These are phyloP conservation scores for Monosporascus sp. DNA, from an alignment of 2,329 filamentous ascomycete species.

Conservation along the genomic window DNA sequence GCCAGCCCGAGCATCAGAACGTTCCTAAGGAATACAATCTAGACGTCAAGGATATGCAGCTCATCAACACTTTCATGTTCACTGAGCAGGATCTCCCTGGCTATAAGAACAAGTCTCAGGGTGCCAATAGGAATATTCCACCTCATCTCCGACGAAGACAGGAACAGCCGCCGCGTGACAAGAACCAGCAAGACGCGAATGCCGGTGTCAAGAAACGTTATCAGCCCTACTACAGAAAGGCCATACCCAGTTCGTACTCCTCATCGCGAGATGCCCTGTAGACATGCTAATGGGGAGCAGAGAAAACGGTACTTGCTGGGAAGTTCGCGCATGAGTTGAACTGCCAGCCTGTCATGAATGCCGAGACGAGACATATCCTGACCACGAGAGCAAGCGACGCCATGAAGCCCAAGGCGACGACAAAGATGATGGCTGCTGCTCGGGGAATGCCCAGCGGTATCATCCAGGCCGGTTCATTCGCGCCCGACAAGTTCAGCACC, in stretches of 20 bases:
- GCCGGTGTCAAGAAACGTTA: conserved; percentile 39
- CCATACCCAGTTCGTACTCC: conserved; percentile 63
- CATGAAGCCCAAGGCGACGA: conserved; percentile 54
- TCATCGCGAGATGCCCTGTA: background rate
- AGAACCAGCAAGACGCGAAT: conserved; percentile 36
- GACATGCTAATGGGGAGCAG: conserved; percentile 32
- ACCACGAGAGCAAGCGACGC: conserved; percentile 52
- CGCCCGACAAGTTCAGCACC: conserved; percentile 38
- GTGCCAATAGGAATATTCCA: conserved; percentile 54
- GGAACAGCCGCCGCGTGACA: conserved; percentile 37
- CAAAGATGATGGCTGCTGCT: conserved; percentile 35
- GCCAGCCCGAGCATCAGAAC: conserved; percentile 60
- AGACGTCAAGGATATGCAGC: conserved; percentile 55
- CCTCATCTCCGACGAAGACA: conserved; percentile 45
- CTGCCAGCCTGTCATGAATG: conserved; percentile 66
- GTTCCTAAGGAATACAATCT: conserved; percentile 89
- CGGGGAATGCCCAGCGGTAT: conserved; percentile 44
- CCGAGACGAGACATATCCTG: conserved; percentile 60
- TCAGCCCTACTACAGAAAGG: conserved; percentile 61
- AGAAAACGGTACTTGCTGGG: conserved; percentile 72
- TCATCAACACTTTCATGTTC: conserved; percentile 86
- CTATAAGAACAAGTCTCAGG: conserved; percentile 57
- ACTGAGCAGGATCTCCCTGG: conserved; percentile 88
- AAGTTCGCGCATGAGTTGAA: conserved; percentile 71
- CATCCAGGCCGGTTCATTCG: conserved; percentile 53